Percentiles rank a stretch among this genome's conserved stretches.
These are phyloP conservation scores for Hygrocybe punicea DNA, from an alignment of 768 basidiomycete genomes.

Conservation along the genomic window DNA sequence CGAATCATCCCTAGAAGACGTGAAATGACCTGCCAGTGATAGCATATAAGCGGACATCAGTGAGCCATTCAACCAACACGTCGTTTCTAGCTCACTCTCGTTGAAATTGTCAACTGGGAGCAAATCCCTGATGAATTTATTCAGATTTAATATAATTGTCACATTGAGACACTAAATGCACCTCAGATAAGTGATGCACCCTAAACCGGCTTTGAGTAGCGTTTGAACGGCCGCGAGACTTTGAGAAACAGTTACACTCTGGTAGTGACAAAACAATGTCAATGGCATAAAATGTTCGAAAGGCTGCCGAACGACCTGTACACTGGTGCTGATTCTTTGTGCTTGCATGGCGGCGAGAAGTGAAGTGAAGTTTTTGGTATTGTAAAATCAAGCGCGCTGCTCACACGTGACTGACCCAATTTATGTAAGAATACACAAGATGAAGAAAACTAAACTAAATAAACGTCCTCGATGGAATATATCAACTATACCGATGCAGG, in stretches of 20 bases:
- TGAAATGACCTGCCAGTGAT: constrained; percentile 48
- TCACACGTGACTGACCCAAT: background rate
- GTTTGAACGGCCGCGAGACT: constrained; percentile 72
- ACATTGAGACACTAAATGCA: constrained; percentile 19
- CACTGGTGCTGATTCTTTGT: constrained; percentile 28
- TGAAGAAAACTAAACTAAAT: too few species aligned
- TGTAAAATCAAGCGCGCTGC: background rate
- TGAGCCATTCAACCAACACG: background rate
- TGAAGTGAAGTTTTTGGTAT: background rate
- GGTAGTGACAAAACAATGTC: constrained; percentile 3
- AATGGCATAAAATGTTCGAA: too few species aligned
- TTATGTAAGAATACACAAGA: too few species aligned
- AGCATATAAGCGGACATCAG: constrained; percentile 1
- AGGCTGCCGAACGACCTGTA: constrained; percentile 22
- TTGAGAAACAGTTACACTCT: constrained; percentile 53
- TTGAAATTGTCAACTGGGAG: constrained; percentile 78
- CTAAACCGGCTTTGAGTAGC: constrained; percentile 66
- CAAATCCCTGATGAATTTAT: constrained; percentile 50
- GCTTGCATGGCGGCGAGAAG: constrained; percentile 37
- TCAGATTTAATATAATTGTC: background rate
- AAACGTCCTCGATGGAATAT: too few species aligned
- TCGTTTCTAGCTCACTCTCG: constrained; percentile 43
- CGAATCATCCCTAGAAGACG: constrained; percentile 45
- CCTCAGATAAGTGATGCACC: constrained; percentile 77
- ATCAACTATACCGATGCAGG: too few species aligned